These are phyloP conservation scores for Euphorbia celastroides DNA, from an alignment of 441 rosid genomes.

Conservation along the genomic window DNA sequence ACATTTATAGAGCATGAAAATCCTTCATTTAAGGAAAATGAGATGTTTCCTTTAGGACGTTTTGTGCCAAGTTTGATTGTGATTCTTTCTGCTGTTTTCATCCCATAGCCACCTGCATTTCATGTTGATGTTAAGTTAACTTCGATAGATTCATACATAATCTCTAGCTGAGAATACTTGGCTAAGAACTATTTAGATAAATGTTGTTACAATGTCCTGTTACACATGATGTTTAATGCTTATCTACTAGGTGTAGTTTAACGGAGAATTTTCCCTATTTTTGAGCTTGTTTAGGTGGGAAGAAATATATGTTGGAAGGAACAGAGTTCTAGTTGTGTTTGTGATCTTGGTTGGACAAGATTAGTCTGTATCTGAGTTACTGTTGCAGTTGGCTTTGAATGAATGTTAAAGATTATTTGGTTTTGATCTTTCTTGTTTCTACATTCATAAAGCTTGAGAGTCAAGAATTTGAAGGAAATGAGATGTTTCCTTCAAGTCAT, in stretches of 20 bases:
- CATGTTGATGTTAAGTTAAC: no score
- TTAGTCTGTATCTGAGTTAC: not conserved
- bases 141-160: no score
- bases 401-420: not conserved
- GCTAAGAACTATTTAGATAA: no score
- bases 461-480: not conserved
- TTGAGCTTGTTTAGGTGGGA: not conserved
- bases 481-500: not conserved
- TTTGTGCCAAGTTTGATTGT: not conserved
- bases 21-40: not conserved
- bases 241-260: no score
- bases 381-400: not conserved
- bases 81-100: not conserved
- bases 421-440: not conserved
- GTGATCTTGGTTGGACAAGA: slow-evolving; percentile 8
- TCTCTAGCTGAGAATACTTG: no score
- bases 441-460: not conserved
- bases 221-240: no score
- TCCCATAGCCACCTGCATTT: no score
- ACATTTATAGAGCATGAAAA: not conserved
- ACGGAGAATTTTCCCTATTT: not conserved
- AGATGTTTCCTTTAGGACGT: not conserved
- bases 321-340: not conserved
- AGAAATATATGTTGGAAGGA: not conserved
- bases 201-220: no score